These are phyloP conservation scores for Saprolegnia diclina DNA, from an alignment of 352 stramenopile species.

Conservation along the genomic window DNA sequence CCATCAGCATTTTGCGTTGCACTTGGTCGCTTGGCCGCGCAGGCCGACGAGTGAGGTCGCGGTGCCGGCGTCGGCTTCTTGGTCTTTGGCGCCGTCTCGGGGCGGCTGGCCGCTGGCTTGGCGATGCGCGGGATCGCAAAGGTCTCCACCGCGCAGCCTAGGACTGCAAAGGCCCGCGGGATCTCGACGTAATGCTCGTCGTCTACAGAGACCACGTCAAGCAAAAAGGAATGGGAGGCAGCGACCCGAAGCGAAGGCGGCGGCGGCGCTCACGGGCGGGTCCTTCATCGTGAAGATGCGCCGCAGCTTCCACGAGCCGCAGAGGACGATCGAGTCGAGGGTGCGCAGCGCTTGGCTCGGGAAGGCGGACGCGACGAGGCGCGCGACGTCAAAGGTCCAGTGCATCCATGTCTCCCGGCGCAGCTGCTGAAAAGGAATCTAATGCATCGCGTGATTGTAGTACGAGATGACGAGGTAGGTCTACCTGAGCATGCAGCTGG, in stretches of 20 bases:
- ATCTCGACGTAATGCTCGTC: slow-evolving; percentile 52
- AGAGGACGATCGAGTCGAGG: slow-evolving; percentile 72
- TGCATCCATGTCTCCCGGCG: slow-evolving; percentile 72
- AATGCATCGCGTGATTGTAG: no score
- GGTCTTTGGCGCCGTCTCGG: neutral
- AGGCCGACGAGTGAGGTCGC: no score
- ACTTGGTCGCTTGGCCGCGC: neutral
- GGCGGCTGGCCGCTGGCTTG: neutral
- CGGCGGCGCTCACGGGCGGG: slow-evolving; percentile 34
- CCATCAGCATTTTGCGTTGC: neutral
- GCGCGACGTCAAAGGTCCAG: slow-evolving; percentile 66
- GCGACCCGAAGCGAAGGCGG: slow-evolving; percentile 5
- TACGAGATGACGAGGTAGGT: neutral
- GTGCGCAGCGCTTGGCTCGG: slow-evolving; percentile 47
- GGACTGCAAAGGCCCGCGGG: slow-evolving; percentile 28
- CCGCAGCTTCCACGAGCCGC: slow-evolving; percentile 66
- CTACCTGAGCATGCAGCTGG: slow-evolving; percentile 30
- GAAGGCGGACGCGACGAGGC: slow-evolving; percentile 56
- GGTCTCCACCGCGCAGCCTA: neutral
- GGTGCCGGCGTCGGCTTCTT: neutral
- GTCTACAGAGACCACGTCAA: no score
- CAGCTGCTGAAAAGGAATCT: slow-evolving; percentile 53
- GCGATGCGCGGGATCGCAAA: neutral
- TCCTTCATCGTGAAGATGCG: slow-evolving; percentile 86
- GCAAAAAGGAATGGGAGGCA: no score